Base-by-base conservation (phyloP, 345 rosid genomes). In the Hypericum androsaemum region DNA sequence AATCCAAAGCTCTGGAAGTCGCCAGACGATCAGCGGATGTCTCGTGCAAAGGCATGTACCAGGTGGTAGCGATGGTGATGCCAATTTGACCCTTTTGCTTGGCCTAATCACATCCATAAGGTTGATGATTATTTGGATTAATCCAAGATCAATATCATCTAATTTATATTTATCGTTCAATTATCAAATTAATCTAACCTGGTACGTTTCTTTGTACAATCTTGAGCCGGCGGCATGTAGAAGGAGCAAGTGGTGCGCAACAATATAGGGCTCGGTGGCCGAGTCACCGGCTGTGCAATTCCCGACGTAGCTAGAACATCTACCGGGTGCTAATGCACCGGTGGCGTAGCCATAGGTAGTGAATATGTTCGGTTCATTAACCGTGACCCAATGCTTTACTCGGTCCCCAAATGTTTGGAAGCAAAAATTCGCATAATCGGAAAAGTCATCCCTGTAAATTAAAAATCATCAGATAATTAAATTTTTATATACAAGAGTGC, bases 51-150 rank as follows among this genome's bases (percentile, higher is more conserved):
- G 96, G 71, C 70, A 79, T 89, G 6, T 83, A 79, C 98, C 98
- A 84, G 52, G 77, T 75, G 49, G 92, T 72, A 47, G 72, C 77
- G 49, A 90, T 64, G 22, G 80, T 76, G 58, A 84, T 62, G 50
- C 96, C 98, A 40, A 90, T 74, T 67, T 80, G 72, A 16, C 98
- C 96, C n/a, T 86, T 77, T 63, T 90, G 95, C 41, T 60, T 72
- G 36, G 71, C 80, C 98, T 90, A 12, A 2, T 39, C n/a, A 53
- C 16, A 10, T 8, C 7, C 35, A 15, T n/a, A 9, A 10, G 16
- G 11, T 37, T 38, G 10, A 16, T 10, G 13, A 37, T 7, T 9
- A n/a, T 7, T 7, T n/a, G 3, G 8, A 8, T n/a, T n/a, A 0
- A 5, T 7, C 22, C 17, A 11, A 12, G 8, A 39, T 8, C 7